Evolutionary conservation across 179 eudicot species (phyloP).

Genomic region (Heliamphora pulchella): DNA sequence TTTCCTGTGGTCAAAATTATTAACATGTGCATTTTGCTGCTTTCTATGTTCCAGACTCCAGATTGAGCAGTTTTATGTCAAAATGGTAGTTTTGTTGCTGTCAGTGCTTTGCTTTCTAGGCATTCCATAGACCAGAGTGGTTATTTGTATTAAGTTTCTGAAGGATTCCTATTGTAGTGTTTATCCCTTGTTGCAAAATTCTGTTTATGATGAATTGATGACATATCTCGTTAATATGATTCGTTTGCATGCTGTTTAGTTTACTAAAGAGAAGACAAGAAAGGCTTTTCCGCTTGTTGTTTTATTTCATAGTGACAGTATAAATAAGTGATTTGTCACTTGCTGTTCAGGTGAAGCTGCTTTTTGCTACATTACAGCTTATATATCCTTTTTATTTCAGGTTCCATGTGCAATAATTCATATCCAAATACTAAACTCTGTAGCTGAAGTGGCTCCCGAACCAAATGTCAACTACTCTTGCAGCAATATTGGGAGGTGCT

Average conservation of each 20-base stretch:
- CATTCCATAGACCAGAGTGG: background rate
- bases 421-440: slow-evolving; percentile 13
- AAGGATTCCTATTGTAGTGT: background rate
- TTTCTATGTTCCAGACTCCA: background rate
- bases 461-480: slow-evolving; percentile 91
- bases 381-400: slow-evolving; percentile 22
- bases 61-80: slow-evolving; percentile 1
- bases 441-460: slow-evolving; percentile 40
- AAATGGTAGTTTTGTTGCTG: background rate
- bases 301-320: background rate
- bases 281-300: background rate
- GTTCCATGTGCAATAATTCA: slow-evolving; percentile 35
- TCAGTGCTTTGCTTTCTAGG: background rate
- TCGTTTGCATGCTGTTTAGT: background rate
- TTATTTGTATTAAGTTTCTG: background rate
- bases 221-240: background rate
- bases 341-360: background rate
- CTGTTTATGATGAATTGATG: background rate
- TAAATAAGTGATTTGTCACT: background rate
- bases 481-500: slow-evolving; percentile 88
- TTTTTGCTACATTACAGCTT: background rate
- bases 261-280: background rate
- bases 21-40: background rate
- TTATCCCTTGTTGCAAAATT: background rate
- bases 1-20: background rate